phyloP scores from a whole-genome alignment of 768 basidiomycete genomes.

The Russula olivacea region DNA sequence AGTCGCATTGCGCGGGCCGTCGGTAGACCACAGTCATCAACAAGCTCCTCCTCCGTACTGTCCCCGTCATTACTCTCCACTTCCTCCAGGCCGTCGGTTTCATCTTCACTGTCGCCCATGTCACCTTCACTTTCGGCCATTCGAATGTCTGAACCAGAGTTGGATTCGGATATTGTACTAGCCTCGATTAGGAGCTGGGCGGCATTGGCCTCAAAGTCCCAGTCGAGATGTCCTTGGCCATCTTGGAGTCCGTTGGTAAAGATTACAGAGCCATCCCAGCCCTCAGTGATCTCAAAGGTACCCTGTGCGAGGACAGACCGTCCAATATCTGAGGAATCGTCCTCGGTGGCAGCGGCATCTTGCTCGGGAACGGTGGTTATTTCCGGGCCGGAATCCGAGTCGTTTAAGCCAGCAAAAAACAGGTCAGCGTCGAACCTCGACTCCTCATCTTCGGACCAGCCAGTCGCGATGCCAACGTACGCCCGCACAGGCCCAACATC shows the following conservation, averaged over 20 bases:
- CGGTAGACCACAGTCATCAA: slow-evolving; percentile 66
- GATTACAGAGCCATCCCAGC: slow-evolving; percentile 70
- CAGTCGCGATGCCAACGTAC: slow-evolving; percentile 62
- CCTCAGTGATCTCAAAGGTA: slow-evolving; percentile 58
- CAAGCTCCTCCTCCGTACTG: slow-evolving; percentile 79
- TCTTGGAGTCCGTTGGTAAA: slow-evolving; percentile 60
- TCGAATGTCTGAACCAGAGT: slow-evolving; percentile 38
- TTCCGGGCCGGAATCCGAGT: slow-evolving; percentile 40
- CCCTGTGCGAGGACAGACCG: slow-evolving; percentile 19
- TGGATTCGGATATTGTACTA: slow-evolving; percentile 42
- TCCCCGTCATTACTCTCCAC: slow-evolving; percentile 50
- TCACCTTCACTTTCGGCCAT: slow-evolving; percentile 39
- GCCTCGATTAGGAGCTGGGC: slow-evolving; percentile 44
- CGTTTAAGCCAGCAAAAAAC: slow-evolving; percentile 76
- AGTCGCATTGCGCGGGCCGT: slow-evolving; percentile 71
- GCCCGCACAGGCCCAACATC: slow-evolving; percentile 31
- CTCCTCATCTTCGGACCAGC: slow-evolving; percentile 77
- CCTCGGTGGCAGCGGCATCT: slow-evolving; percentile 32
- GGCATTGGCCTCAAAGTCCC: slow-evolving; percentile 63
- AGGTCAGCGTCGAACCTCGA: slow-evolving; percentile 77
- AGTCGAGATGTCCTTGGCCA: slow-evolving; percentile 55
- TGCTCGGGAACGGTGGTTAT: slow-evolving; percentile 27
- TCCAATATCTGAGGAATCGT: slow-evolving; percentile 27
- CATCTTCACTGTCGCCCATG: slow-evolving; percentile 41
- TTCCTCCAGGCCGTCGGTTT: slow-evolving; percentile 32